Percentiles rank a stretch among this genome's conserved stretches.
Conservation (phyloP, 768 basidiomycete genomes). For the Phaeolepiota aurea region DNA sequence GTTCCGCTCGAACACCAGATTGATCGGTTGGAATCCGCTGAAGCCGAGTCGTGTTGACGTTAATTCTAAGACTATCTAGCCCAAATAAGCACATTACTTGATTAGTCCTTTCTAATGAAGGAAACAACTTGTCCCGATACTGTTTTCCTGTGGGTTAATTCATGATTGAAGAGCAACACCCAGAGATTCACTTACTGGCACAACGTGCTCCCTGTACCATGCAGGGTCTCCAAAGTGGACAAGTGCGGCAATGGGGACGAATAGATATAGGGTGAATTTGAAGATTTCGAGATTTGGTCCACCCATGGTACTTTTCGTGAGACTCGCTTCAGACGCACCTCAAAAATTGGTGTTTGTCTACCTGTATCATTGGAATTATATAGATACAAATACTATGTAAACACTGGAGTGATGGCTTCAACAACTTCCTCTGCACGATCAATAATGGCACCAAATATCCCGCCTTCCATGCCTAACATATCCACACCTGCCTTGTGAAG, state of each 20-base stretch:
- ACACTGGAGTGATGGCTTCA: neutral
- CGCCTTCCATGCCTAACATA: slow-evolving; percentile 5
- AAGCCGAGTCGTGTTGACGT: too few relatives aligned
- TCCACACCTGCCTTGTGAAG: slow-evolving; percentile 1
- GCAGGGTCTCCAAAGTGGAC: slow-evolving; percentile 83
- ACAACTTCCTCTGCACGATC: slow-evolving; percentile 3
- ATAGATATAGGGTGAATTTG: slow-evolving; percentile 84
- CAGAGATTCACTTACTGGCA: slow-evolving; percentile 43
- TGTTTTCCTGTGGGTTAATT: slow-evolving; percentile 15
- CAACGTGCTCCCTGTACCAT: slow-evolving; percentile 74
- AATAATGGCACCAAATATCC: slow-evolving; percentile 4
- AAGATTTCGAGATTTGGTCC: slow-evolving; percentile 83
- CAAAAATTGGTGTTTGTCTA: too few relatives aligned
- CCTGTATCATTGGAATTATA: too few relatives aligned
- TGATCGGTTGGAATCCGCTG: slow-evolving; percentile 64
- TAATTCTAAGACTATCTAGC: neutral
- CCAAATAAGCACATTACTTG: slow-evolving; percentile 26
- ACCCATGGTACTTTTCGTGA: too few relatives aligned
- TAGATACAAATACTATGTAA: too few relatives aligned
- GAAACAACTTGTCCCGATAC: slow-evolving; percentile 72
- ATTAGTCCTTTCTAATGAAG: slow-evolving; percentile 45
- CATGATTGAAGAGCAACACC: neutral
- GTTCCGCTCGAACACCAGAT: slow-evolving; percentile 54
- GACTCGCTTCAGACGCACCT: too few relatives aligned
- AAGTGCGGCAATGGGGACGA: slow-evolving; percentile 73